Evolutionary conservation across 768 basidiomycete species (phyloP), one percentile per base, ranked within the genome.

Genomic region (Pluteus cervinus): DNA sequence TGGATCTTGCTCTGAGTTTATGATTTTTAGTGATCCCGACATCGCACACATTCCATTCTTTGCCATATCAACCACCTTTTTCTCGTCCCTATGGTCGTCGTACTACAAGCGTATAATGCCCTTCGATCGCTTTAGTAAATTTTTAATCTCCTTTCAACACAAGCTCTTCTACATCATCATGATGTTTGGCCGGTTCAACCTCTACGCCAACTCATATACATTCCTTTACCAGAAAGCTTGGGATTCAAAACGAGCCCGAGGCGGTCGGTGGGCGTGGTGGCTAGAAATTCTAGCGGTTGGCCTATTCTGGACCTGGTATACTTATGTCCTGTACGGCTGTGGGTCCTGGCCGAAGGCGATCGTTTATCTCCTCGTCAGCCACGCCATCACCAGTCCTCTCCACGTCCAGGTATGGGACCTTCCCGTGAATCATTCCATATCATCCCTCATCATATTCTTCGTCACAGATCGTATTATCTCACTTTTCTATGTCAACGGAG

Each of bases 241-340:
- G 41, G 76, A 83, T 51, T 71, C 75, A 29, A 71, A 65, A 53
- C 77, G 74, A 22, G 71, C 79, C 34, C 66, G 68, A 41, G 86
- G 86, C 5, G 82, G 81, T 2, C 66, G 73, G 24, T 90, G 86
- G 86, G 76, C 79, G 29, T 89, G 79, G 72, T 71, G 76, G 57
- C 57, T 81, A 16, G 94, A 99, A 60, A 50, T 96, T 5, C 48
- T 67, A 2, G 85, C 85, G 7, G 61, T 97, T 37, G 54, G 67
- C n/a, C 79, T 82, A 54, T 99, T 90, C 64, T 94, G 87, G 88
- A 61, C 53, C 41, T 99, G 96, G 90, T 97, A 82, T 56, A 74
- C 75, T 21, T 53, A 66, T 12, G 67, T 93, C 8, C 65, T 98
- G 38, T 66, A 65, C 29, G 75, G 77, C 3, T 83, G 85, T 45